Evolutionary conservation across 306 rosid species (phyloP).

Genomic region (Rosa rugosa): DNA sequence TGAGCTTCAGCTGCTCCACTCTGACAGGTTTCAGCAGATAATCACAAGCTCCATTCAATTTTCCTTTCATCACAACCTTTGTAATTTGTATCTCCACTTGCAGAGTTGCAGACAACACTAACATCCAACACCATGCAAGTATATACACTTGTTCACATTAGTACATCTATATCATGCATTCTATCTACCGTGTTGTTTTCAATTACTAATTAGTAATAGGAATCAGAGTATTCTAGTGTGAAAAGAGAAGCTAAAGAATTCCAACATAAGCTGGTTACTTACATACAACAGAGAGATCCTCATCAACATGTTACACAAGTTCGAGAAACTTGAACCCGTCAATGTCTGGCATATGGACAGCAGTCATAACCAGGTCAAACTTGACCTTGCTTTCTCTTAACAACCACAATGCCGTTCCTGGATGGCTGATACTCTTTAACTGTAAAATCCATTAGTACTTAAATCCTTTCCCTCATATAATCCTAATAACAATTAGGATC

Average conservation of each 20-base stretch:
- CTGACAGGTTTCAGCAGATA: slow-evolving; percentile 69
- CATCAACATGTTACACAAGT: slow-evolving; percentile 80
- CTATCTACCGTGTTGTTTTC: not conserved
- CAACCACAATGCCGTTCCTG: slow-evolving; percentile 24
- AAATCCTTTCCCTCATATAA: not conserved
- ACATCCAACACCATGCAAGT: not conserved
- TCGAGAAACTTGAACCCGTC: slow-evolving; percentile 28
- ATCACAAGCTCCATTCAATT: slow-evolving; percentile 55
- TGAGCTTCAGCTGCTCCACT: slow-evolving; percentile 81
- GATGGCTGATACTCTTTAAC: not conserved
- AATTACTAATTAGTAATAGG: not conserved
- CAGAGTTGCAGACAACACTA: slow-evolving; percentile 87
- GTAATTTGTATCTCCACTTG: slow-evolving; percentile 66
- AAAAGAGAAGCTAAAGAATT: not conserved
- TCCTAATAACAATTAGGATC: not conserved
- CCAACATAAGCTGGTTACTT: slow-evolving; percentile 23
- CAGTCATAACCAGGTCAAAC: not conserved
- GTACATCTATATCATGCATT: not conserved
- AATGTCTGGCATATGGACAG: not conserved
- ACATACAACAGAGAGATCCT: slow-evolving; percentile 97
- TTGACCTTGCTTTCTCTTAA: not conserved
- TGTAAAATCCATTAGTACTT: not conserved
- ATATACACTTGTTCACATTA: not conserved
- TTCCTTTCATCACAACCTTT: slow-evolving; percentile 91
- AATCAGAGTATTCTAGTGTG: not conserved